Conservation (phyloP, 1,139 yeast species). For the Diutina pseudorugosa region DNA sequence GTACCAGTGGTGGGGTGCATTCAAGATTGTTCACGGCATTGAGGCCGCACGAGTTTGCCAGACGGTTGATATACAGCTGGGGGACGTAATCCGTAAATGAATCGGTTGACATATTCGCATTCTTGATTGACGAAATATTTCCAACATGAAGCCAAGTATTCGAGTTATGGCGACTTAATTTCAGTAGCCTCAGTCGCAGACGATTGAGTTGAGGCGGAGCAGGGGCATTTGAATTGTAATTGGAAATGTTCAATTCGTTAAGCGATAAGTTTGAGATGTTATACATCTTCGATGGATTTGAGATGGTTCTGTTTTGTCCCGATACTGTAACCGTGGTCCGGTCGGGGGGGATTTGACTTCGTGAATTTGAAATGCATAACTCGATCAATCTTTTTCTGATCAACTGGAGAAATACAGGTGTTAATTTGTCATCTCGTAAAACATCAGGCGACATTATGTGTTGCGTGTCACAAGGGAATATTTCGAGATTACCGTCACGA, state of each 20-base stretch:
- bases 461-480: constrained; percentile 22
- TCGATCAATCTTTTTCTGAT: constrained; percentile 31
- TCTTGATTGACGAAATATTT: constrained; percentile 21
- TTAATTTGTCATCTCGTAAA: constrained; percentile 21
- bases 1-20: constrained; percentile 31
- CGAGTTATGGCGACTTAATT: constrained; percentile 31
- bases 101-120: constrained; percentile 25
- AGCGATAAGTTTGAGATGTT: constrained; percentile 30
- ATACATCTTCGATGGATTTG: not conserved
- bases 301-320: not conserved
- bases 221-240: constrained; percentile 13
- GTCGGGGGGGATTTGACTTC: not conserved
- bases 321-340: not conserved
- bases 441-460: constrained; percentile 22
- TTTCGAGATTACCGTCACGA: constrained; percentile 4
- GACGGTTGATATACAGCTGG: constrained; percentile 27
- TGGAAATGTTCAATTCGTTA: constrained; percentile 27
- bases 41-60: constrained; percentile 13
- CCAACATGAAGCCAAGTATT: constrained; percentile 36
- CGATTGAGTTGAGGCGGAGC: constrained; percentile 7
- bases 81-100: constrained; percentile 16
- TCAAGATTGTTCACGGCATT: constrained; percentile 18
- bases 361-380: constrained; percentile 14
- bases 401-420: constrained; percentile 31
- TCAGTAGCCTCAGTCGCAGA: constrained; percentile 17